Evolutionary conservation across 2,329 filamentous ascomycete species (phyloP), one percentile per base, ranked within the genome.

Genomic region (Penicillium sp.): DNA sequence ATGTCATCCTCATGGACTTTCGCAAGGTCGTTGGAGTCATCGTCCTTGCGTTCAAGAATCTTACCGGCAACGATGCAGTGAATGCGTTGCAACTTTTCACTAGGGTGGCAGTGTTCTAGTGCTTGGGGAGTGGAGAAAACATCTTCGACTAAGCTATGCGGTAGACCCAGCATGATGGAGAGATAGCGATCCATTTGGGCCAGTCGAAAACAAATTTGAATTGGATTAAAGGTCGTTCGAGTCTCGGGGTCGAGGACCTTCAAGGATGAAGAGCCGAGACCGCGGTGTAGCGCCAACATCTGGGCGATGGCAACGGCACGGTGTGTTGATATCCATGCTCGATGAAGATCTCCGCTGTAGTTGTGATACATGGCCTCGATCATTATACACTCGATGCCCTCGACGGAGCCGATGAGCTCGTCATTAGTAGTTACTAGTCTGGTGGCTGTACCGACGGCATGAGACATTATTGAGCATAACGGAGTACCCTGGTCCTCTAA

Each of bases 11-110:
- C 76, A 16, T 79, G 74, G 2, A 73, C 69, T 27, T 74, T 70
- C 1, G 75, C 76, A 3, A 75, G 60, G 5, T 71, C 61, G n/a
- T 68, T 46, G 10, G 52, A 5, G 8, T 53, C 56, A 0, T 47
- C 0, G 71, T 69, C 61, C 42, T 81, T 82, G 2, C 80, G 74
- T 35, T 79, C 75, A 6, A 81, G 72, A 38, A 84, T 79, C 5
- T 69, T 72, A 2, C 73, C 73, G 0, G 73, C 70, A 8, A 79
- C 68, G 4, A 70, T 61, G 1, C 74, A 72, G 53, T 81, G 76
- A 0, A 74, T 67, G 52, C 75, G 76, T 53, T 78, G 76, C 16
- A 83, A 67, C 2, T 64, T 69, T 31, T 80, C 79, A 31, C 66
- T 65, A n/a, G 56, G 70, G 1, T 69, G 65, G 38, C 76, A 71